Evolutionary conservation across 73 alveolate genomes (phyloP), one percentile per base, ranked within the genome.

Genomic region (Loxodes magnus): DNA sequence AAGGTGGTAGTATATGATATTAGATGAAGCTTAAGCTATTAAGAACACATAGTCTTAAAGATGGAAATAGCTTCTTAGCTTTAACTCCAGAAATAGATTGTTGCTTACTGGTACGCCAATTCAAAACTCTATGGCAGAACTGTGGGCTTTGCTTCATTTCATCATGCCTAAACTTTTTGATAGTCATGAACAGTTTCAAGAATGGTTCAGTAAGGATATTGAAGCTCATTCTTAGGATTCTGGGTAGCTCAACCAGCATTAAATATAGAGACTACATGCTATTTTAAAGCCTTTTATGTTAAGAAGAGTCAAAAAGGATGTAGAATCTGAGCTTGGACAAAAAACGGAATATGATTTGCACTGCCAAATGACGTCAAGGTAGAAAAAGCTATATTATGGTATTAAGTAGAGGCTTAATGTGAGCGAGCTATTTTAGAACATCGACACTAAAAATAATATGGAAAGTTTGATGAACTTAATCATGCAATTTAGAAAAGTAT

Each of bases 151-250:
- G 27, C 74, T 93, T 20, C 98, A 90, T 64, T 93, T 93, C 67
- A 90, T 93, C 39, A 90, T 90, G 98, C 99, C 99, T 0, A 85
- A 88, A 38, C 60, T 90, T 28, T 93, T 93, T 46, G 99, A 90
- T 57, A 64, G 91, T 31, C 97, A 87, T 75, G 99, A 90, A 23
- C 84, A 90, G 54, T 93, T 93, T 52, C 85, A 93, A 50, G 99
- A 93, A 54, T 93, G 99, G 99, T 93, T 93, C 81, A 82, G 97
- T 31, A 93, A 93, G 72, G 99, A 93, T 51, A 93, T 93, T 22
- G 99, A 93, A 74, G 94, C 99, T 12, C 87, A 81, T 31, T 82
- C 95, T 5, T 65, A 76, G 33, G 94, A 89, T 66, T 72, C 84
- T 51, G 90, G 92, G 4, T 95, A 84, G 56, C 43, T 89, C 30